Base-by-base conservation (phyloP, 2,329 filamentous ascomycete species). In the Phyllosticta citrichinensis region DNA sequence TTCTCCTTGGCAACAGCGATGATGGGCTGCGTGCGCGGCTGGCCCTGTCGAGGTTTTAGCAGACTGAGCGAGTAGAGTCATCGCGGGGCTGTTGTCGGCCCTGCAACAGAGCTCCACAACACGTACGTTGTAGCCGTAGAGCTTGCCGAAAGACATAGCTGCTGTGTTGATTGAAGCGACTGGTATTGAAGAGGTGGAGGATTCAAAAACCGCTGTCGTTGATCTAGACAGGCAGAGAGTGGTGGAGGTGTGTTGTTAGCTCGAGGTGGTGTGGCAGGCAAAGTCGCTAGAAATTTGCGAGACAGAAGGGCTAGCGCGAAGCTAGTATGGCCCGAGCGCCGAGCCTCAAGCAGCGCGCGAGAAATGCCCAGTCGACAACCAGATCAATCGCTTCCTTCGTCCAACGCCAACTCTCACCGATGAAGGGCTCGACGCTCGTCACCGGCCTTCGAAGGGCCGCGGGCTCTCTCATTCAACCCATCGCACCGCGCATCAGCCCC, bases 1-100 rank as follows among this genome's bases (percentile, higher is more conserved):
- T 97, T 97, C 81, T 91, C 91, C 87, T 99, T 97, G 71, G 94
- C 94, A 74, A 97, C 90, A 71, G 90, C 92, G 77, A 87, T 85
- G 79, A 96, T 89, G 76, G 87, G 87, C 73, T 88, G 89, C 77
- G 88, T 89, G 82, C 93, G 92, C 79, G 89, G 82, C 85, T 97
- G 96, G 75, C 83, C 84, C 92, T 97, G 74, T 63, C 27, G 61
- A 58, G 62, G 47, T 10, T 24, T 24, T 62, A 59, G 61, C 27
- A 64, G 63, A 57, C 57, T 55, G 59, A 62, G 61, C 64, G 67
- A 71, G 68, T 69, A 65, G 63, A 69, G 64, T 68, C 66, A 66
- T 67, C 65, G 66, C 60, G 63, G 35, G 57, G 19, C 30, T 61
- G 66, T 64, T 62, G 19, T 47, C 40, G 40, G 17, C 14, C 40